Percentiles rank a stretch among this genome's conserved stretches.
These are phyloP conservation scores for Galerina marginata DNA, from an alignment of 768 basidiomycete species.

Conservation along the genomic window DNA sequence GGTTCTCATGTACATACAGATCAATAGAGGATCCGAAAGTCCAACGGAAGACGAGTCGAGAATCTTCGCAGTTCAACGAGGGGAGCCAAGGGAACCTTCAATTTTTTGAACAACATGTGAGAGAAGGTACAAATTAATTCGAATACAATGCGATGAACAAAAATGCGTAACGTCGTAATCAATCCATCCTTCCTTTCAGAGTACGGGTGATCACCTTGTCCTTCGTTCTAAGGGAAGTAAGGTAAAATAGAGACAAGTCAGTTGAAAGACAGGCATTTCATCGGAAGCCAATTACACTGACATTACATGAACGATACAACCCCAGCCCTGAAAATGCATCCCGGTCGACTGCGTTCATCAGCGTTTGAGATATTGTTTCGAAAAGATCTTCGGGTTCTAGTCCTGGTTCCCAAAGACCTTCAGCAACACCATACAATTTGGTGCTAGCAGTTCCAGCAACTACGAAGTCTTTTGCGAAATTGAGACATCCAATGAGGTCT, in stretches of 20 bases:
- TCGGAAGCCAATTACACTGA: constrained; percentile 45
- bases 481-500: constrained; percentile 92
- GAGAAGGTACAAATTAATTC: constrained; percentile 4
- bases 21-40: too few species aligned
- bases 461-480: constrained; percentile 96
- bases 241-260: constrained; percentile 13
- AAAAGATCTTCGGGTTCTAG: constrained; percentile 96
- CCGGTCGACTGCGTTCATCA: constrained; percentile 93
- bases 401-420: constrained; percentile 98
- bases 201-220: constrained; percentile 83
- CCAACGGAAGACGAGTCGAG: too few species aligned
- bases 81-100: neutral
- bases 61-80: neutral
- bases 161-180: constrained; percentile 28
- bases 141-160: constrained; percentile 16
- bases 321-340: constrained; percentile 99
- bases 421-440: constrained; percentile 96
- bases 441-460: constrained; percentile 92
- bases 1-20: too few species aligned
- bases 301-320: constrained; percentile 94
- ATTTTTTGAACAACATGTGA: neutral
- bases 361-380: constrained; percentile 96
- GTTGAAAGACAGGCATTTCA: neutral
- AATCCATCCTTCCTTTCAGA: constrained; percentile 93
- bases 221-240: constrained; percentile 55